A percentile compares a stretch with the other conserved stretches of the same genome.
Conservation (phyloP, 2,329 filamentous ascomycete species). For the Alternaria brassicae region DNA sequence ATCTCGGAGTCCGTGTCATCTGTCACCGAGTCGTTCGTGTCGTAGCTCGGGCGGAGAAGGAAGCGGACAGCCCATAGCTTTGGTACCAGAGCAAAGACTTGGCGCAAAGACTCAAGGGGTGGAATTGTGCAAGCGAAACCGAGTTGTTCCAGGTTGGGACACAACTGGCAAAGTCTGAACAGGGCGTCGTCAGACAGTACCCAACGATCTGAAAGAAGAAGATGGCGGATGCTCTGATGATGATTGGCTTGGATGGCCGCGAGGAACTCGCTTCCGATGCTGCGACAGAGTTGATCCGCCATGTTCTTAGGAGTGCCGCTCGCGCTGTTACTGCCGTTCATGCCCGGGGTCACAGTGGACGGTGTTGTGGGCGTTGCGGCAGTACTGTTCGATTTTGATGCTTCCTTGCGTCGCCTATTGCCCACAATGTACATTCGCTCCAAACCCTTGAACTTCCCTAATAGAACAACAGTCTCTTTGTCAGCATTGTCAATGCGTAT, state of each 20-base stretch:
- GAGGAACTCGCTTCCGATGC: constrained; percentile 56
- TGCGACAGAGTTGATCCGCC: constrained; percentile 42
- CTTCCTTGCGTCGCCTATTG: constrained; percentile 31
- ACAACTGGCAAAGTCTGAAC: constrained; percentile 59
- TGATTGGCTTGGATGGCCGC: constrained; percentile 60
- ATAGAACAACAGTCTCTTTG: constrained; percentile 53
- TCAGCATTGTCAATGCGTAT: constrained; percentile 59
- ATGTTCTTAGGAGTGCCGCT: constrained; percentile 32
- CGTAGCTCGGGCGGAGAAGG: constrained; percentile 39
- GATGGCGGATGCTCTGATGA: constrained; percentile 61
- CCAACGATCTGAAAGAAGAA: constrained; percentile 65
- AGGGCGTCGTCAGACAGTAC: constrained; percentile 58
- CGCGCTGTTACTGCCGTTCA: constrained; percentile 24
- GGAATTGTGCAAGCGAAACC: constrained; percentile 64
- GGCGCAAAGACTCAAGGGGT: constrained; percentile 48
- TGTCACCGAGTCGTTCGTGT: constrained; percentile 36
- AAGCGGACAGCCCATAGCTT: constrained; percentile 54
- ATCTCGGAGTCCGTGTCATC: constrained; percentile 39
- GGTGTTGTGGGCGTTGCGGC: constrained; percentile 42
- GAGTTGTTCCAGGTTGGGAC: constrained; percentile 66
- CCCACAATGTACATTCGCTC: constrained; percentile 63
- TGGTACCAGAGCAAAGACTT: constrained; percentile 47
- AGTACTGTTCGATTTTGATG: constrained; percentile 34
- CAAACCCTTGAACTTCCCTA: constrained; percentile 54
- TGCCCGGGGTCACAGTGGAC: constrained; percentile 29